A percentile compares a stretch with the other conserved stretches of the same genome.
Conservation (phyloP, 768 basidiomycete genomes). For the Auricularia sp. region DNA sequence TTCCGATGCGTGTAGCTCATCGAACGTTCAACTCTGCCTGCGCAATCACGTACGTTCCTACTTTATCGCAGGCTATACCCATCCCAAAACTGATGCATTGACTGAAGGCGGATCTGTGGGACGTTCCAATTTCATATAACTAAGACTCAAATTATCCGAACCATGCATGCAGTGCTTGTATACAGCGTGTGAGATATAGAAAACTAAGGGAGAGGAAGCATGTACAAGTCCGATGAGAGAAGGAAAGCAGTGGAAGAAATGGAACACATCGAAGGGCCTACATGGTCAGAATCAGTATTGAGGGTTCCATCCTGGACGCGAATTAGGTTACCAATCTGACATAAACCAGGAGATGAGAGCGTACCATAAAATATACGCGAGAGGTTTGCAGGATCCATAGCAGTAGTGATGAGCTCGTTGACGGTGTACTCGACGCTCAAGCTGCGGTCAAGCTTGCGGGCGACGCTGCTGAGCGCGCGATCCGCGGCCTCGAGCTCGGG, state of each 20-base stretch:
- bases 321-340: constrained; percentile 4
- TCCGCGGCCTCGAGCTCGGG: constrained; percentile 81
- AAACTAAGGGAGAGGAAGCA: too few species aligned
- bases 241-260: too few species aligned
- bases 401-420: constrained; percentile 84
- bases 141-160: constrained; percentile 1
- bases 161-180: too few species aligned
- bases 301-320: constrained; percentile 33
- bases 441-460: constrained; percentile 71
- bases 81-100: neutral
- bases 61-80: neutral
- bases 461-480: constrained; percentile 71
- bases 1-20: neutral
- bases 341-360: constrained; percentile 12
- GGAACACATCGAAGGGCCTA: too few species aligned
- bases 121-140: neutral
- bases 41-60: neutral
- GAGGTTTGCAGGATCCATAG: constrained; percentile 67
- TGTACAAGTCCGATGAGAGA: too few species aligned
- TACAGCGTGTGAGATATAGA: too few species aligned
- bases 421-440: constrained; percentile 90
- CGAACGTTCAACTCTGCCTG: neutral
- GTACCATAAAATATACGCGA: constrained; percentile 69
- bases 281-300: constrained; percentile 17
- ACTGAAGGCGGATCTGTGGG: neutral